phyloP scores from a whole-genome alignment of 148 eudicot genomes.

The Tetragonia tetragonoides region DNA sequence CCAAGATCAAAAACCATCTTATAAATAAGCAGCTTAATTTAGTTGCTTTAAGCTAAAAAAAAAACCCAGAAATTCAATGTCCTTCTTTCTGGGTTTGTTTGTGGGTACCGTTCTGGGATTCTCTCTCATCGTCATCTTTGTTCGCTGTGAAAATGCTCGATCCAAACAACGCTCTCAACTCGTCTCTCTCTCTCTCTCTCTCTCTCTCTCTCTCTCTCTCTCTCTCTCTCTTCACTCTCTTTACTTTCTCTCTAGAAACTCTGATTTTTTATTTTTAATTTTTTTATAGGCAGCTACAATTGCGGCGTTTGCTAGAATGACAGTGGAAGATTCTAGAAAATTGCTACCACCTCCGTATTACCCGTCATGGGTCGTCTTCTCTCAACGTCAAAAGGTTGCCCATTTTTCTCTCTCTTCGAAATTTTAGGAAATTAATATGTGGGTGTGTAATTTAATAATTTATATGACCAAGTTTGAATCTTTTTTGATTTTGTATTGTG shows the following conservation, averaged over 20 bases:
- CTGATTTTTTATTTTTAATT: constrained; percentile 1
- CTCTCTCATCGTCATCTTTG: constrained; percentile 53
- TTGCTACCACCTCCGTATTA: constrained; percentile 71
- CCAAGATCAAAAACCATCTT: too few relatives aligned
- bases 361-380: constrained; percentile 96
- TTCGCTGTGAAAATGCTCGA: constrained; percentile 81
- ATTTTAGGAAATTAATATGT: neutral
- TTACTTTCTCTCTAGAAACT: neutral
- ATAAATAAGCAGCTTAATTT: too few relatives aligned
- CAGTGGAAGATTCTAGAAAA: constrained; percentile 92
- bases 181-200: constrained; percentile 25
- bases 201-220: neutral
- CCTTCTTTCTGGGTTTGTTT: constrained; percentile 37
- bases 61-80: neutral
- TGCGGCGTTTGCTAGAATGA: constrained; percentile 94
- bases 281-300: constrained; percentile 59
- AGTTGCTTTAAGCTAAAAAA: neutral
- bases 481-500: neutral
- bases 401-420: neutral
- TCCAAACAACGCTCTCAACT: constrained; percentile 66
- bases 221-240: neutral
- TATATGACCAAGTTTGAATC: neutral
- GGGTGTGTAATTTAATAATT: neutral
- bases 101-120: constrained; percentile 61
- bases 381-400: constrained; percentile 78